Evolutionary conservation across 352 stramenopile species (phyloP), one percentile per base, ranked within the genome.

Genomic region (Globisporangium rhizosaccharum): DNA sequence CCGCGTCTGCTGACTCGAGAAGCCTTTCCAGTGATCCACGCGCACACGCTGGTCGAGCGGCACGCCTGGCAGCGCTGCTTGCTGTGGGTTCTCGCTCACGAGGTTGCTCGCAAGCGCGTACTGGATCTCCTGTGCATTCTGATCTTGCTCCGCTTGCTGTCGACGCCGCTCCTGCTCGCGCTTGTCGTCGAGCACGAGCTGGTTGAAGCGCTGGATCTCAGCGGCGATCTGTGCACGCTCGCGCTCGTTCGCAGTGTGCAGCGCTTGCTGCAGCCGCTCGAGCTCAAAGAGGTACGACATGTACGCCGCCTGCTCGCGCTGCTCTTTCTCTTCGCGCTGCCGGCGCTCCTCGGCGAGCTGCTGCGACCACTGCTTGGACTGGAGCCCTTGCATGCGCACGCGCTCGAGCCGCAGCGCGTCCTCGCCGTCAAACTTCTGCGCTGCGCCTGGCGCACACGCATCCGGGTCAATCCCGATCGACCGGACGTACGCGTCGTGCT

Each of bases 1-100:
- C 46, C 69, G 75, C 0, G 76, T 88, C 62, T 90, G 73, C n/a
- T 78, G 62, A n/a, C 42, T 63, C 1, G 79, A 90, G 26, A 90
- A 74, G 0, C 82, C 82, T 57, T 92, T 92, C 80, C 80, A 92
- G 58, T 89, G 80, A 65, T 92, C 82, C 8, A 92, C 78, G 37
- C 82, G 79, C 25, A 92, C 80, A 8, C 82, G 78, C 18, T 81
- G 75, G 15, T 80, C 71, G 9, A 81, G 51, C 1, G 72, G 47
- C 15, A 71, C 63, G 17, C 63, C 69, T 8, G 72, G 71, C 5
- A 81, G 56, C 15, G 73, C 65, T 0, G 79, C 78, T 52, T 90
- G 75, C 44, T 75, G 55, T 7, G 78, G 74, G 54, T 88, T 88
- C 59, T 92, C 82, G 56, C 79, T 92, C 41, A 92, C 67, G 18